These are phyloP conservation scores for Colletotrichum limetticola DNA, from an alignment of 2,329 filamentous ascomycete genomes.

Conservation along the genomic window DNA sequence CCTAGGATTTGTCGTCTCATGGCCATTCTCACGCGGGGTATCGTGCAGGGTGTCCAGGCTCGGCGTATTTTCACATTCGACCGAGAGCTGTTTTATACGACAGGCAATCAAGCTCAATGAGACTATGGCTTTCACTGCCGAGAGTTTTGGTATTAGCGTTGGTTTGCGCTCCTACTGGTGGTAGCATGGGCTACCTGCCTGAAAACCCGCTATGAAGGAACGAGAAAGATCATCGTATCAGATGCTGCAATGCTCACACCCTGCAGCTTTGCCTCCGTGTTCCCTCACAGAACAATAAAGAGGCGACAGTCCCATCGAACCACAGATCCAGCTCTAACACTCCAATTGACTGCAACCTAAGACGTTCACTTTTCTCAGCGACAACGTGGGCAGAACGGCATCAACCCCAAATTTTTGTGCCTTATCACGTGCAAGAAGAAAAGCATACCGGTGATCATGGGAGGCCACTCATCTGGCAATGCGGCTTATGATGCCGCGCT, in stretches of 20 bases:
- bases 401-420: neutral
- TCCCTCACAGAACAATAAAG: neutral
- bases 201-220: neutral
- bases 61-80: neutral
- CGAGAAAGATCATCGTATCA: neutral
- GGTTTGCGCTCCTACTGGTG: neutral
- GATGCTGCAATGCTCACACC: neutral
- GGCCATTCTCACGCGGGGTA: conserved; percentile 22
- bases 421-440: neutral
- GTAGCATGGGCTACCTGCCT: neutral
- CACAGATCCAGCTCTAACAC: neutral
- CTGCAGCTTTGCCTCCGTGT: neutral
- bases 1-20: neutral
- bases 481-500: conserved; percentile 63
- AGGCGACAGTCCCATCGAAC: conserved; percentile 5
- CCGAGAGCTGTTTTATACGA: neutral
- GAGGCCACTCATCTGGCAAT: conserved; percentile 49
- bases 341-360: neutral
- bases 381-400: neutral
- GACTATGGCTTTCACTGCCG: neutral
- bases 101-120: neutral
- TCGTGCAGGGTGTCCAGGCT: neutral
- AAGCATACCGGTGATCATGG: conserved; percentile 43
- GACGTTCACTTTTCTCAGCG: neutral
- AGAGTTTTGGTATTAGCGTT: neutral